Evolutionary conservation across 2,329 filamentous ascomycete species (phyloP), one percentile per base, ranked within the genome.

Genomic region (Apiospora phragmitis): DNA sequence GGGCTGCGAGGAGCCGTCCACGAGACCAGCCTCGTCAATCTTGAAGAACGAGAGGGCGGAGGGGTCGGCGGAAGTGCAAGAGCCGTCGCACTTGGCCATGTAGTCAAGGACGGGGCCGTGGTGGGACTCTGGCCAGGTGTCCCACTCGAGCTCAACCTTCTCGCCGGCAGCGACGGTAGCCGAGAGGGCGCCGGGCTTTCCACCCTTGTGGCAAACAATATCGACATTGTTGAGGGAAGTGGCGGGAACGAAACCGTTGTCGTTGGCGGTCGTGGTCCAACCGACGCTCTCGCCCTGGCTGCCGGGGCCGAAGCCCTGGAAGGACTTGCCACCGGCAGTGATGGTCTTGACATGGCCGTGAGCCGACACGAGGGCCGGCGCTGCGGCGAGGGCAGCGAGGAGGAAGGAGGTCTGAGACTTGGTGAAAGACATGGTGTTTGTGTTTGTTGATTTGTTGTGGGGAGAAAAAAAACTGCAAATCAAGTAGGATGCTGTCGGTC

Each of bases 211-310:
- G 75, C 85, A 87, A 75, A 81, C 83, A 71, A 87, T 86, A 69
- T 86, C 84, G 38, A 77, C 41, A 16, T 78, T 79, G 43, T 72
- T 74, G 70, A 83, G 84, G 70, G 75, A 77, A 68, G 80, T 77
- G 38, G 82, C 81, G 43, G 80, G 83, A 42, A 88, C 84, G 75
- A 86, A 87, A 72, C 87, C 86, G 76, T 86, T 86, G 73, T 85
- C 85, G 68, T 75, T 75, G 72, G 78, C 75, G 72, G 78, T 77
- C 21, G 78, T 77, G 65, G 76, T 78, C 78, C 79, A 80, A 11
- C 76, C 78, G 18, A 77, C 74, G 66, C 73, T 72, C 18, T 73
- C 69, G 43, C 16, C 74, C 73, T 70, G 78, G 79, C 72, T 75
- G 72, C 73, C 70, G 9, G 79, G 74, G 42, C 77, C 71, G 70